Percentiles rank a stretch among this genome's conserved stretches.
Evolutionary conservation across 2,329 filamentous ascomycete species (phyloP).

Genomic region (Aspergillus eucalypticola): DNA sequence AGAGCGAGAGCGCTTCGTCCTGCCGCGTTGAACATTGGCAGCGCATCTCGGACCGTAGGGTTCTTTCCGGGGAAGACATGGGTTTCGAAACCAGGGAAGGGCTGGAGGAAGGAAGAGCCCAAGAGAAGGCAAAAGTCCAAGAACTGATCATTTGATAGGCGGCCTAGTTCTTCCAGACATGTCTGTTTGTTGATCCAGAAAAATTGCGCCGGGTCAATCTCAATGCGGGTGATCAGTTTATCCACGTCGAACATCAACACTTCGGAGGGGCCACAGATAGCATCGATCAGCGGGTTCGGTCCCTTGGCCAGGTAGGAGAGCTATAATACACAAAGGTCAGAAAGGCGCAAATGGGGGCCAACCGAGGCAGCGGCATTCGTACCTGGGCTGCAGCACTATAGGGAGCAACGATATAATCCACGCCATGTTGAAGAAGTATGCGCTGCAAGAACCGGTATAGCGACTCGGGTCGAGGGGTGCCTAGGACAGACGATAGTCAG

Average conservation of each 20-base stretch:
- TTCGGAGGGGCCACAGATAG: slow-evolving; percentile 81
- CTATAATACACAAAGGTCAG: slow-evolving; percentile 18
- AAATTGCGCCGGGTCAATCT: slow-evolving; percentile 63
- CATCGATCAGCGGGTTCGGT: slow-evolving; percentile 67
- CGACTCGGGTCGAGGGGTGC: slow-evolving; percentile 68
- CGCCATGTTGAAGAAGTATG: slow-evolving; percentile 66
- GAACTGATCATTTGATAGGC: slow-evolving; percentile 70
- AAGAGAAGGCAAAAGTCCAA: slow-evolving; percentile 80
- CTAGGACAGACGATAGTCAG: slow-evolving; percentile 49
- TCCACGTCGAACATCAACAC: slow-evolving; percentile 82
- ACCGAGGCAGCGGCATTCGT: slow-evolving; percentile 25
- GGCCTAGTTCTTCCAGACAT: slow-evolving; percentile 67
- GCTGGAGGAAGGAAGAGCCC: slow-evolving; percentile 75
- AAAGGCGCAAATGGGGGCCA: background rate
- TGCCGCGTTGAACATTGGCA: slow-evolving; percentile 69
- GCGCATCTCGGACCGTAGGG: slow-evolving; percentile 69
- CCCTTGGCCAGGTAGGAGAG: slow-evolving; percentile 77
- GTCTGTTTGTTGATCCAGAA: slow-evolving; percentile 64
- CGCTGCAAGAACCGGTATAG: slow-evolving; percentile 76
- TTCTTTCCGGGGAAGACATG: slow-evolving; percentile 56
- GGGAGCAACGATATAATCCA: slow-evolving; percentile 80
- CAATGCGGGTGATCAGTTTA: slow-evolving; percentile 64
- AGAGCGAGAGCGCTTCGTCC: slow-evolving; percentile 70
- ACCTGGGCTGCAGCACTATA: slow-evolving; percentile 88
- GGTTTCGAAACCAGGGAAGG: slow-evolving; percentile 75